Evolutionary conservation across 2,329 filamentous ascomycete genomes (phyloP).

Genomic region (Sporothrix pallida): DNA sequence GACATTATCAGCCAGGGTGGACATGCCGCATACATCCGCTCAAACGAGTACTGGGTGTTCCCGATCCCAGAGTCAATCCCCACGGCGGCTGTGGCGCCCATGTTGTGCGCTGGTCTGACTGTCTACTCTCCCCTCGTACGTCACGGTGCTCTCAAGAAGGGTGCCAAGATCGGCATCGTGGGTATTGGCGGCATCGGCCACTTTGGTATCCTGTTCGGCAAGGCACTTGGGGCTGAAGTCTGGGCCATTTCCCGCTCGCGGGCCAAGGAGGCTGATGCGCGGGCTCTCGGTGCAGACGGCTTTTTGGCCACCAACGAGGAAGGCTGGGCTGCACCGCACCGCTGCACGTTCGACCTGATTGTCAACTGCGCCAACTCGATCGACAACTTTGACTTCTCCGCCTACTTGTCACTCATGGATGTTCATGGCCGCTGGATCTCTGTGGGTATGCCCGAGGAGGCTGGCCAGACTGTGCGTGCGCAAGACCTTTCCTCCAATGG

Average conservation of each 20-base stretch:
- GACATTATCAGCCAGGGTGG: slow-evolving; percentile 66
- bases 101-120: slow-evolving; percentile 85
- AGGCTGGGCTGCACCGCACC: slow-evolving; percentile 62
- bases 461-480: slow-evolving; percentile 64
- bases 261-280: slow-evolving; percentile 64
- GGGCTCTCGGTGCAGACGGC: slow-evolving; percentile 64
- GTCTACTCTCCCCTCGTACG: slow-evolving; percentile 78
- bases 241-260: slow-evolving; percentile 67
- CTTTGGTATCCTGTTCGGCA: slow-evolving; percentile 72
- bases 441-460: slow-evolving; percentile 79
- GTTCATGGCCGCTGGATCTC: slow-evolving; percentile 81
- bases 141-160: slow-evolving; percentile 70
- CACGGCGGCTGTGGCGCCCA: slow-evolving; percentile 70
- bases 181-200: slow-evolving; percentile 76
- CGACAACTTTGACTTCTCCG: slow-evolving; percentile 68
- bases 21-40: slow-evolving; percentile 47
- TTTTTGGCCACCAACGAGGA: slow-evolving; percentile 62
- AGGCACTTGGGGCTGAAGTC: slow-evolving; percentile 67
- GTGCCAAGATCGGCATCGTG: slow-evolving; percentile 78
- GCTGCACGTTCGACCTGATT: slow-evolving; percentile 75
- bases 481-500: slow-evolving; percentile 9
- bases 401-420: slow-evolving; percentile 80
- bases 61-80: slow-evolving; percentile 76
- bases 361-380: slow-evolving; percentile 72
- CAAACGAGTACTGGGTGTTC: slow-evolving; percentile 75